These are phyloP conservation scores for Myochromella boudieri DNA, from an alignment of 768 basidiomycete species.

Conservation along the genomic window DNA sequence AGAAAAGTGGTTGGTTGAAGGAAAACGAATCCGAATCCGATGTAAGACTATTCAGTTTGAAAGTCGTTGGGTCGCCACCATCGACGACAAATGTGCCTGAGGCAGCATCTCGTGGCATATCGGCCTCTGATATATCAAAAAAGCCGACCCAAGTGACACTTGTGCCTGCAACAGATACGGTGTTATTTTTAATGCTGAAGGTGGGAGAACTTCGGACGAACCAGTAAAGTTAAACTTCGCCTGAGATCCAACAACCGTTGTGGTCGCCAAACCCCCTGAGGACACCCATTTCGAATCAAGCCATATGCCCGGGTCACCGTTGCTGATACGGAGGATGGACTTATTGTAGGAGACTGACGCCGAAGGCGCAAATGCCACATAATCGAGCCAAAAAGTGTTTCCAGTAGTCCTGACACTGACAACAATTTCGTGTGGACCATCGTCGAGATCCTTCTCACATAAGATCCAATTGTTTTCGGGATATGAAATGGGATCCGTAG, in stretches of 20 bases:
- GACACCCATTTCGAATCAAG: slow-evolving; percentile 6
- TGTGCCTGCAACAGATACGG: not conserved
- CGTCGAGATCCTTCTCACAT: not conserved
- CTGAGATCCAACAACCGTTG: slow-evolving; percentile 2
- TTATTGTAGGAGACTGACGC: not conserved
- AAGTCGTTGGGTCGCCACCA: not conserved
- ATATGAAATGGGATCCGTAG: not conserved
- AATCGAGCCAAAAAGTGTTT: slow-evolving; percentile 6
- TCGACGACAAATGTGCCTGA: slow-evolving; percentile 10
- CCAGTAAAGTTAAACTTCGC: slow-evolving; percentile 5
- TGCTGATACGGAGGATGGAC: not conserved
- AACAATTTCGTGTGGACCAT: slow-evolving; percentile 7
- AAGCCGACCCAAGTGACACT: slow-evolving; percentile 9
- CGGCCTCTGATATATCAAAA: not conserved
- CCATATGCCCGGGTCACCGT: not conserved
- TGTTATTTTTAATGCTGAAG: not conserved
- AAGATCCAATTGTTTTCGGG: slow-evolving; percentile 9
- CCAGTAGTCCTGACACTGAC: slow-evolving; percentile 3
- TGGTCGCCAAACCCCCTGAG: not conserved
- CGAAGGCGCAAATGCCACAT: not conserved
- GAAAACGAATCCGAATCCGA: not conserved
- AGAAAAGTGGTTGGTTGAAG: slow-evolving; percentile 10
- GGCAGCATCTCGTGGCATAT: not conserved
- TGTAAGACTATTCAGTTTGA: slow-evolving; percentile 5
- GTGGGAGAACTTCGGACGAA: not conserved